Percentiles rank a stretch among this genome's conserved stretches.
These are phyloP conservation scores for Saksenaea oblongispora DNA, from an alignment of 371 early-diverging fungal species.

Conservation along the genomic window DNA sequence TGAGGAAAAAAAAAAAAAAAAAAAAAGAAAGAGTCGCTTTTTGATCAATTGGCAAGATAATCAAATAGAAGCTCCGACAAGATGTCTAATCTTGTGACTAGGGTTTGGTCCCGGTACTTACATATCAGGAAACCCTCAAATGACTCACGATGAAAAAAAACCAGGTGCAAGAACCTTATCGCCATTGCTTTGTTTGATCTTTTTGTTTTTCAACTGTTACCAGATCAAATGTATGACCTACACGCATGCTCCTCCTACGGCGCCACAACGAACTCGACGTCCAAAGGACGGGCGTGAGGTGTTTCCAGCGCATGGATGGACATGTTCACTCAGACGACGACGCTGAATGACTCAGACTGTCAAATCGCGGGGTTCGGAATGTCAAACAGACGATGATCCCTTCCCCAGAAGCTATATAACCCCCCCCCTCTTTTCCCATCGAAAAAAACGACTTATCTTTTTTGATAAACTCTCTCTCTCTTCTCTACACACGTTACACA, in stretches of 20 bases:
- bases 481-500: not conserved
- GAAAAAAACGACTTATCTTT: not conserved
- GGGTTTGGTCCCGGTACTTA: not conserved
- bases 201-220: too few species aligned
- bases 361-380: slow-evolving; percentile 6
- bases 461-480: not conserved
- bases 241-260: too few species aligned
- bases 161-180: not conserved
- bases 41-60: not conserved
- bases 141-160: slow-evolving; percentile 5
- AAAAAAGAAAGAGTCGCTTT: not conserved
- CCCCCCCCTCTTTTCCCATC: not conserved
- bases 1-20: slow-evolving; percentile 6
- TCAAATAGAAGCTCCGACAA: not conserved
- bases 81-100: not conserved
- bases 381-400: not conserved
- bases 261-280: too few species aligned
- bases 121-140: slow-evolving; percentile 2
- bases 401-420: not conserved
- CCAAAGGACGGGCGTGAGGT: too few species aligned
- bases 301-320: too few species aligned
- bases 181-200: too few species aligned
- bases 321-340: not conserved
- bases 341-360: slow-evolving; percentile 1
- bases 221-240: too few species aligned